phyloP scores from a whole-genome alignment of 2,329 filamentous ascomycete genomes.

The Neobulgaria alba region DNA sequence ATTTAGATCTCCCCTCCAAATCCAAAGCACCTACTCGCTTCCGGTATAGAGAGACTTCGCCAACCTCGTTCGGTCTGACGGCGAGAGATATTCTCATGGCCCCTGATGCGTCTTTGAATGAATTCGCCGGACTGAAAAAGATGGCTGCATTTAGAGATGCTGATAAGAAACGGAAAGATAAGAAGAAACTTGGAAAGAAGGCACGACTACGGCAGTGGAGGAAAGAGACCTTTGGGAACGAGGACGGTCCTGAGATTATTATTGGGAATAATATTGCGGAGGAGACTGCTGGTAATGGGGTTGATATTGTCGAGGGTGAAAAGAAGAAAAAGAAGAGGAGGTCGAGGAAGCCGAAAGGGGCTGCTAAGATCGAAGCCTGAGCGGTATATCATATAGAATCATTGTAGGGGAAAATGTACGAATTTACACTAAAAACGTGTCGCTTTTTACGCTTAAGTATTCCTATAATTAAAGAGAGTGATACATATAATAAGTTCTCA shows the following conservation, averaged over 20 bases:
- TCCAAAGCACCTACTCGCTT: constrained; percentile 52
- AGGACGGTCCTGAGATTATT: constrained; percentile 30
- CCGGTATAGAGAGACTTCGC: constrained; percentile 91
- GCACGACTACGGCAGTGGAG: constrained; percentile 82
- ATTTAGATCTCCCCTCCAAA: constrained; percentile 57
- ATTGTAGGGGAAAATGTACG: too few species aligned
- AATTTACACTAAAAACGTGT: too few species aligned
- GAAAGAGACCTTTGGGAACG: constrained; percentile 51
- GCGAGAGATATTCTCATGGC: constrained; percentile 83
- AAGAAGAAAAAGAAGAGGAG: constrained; percentile 45
- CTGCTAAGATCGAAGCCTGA: not conserved
- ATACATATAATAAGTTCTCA: too few species aligned
- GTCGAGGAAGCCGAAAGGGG: constrained; percentile 33
- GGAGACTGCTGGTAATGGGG: constrained; percentile 18
- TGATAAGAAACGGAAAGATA: constrained; percentile 83
- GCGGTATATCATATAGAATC: too few species aligned
- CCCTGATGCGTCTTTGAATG: constrained; percentile 78
- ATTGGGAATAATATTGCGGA: constrained; percentile 14
- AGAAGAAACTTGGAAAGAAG: constrained; percentile 88
- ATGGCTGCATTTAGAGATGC: constrained; percentile 80
- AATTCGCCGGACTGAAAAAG: constrained; percentile 91
- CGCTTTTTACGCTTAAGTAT: too few species aligned
- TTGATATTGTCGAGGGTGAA: constrained; percentile 30
- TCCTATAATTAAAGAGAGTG: too few species aligned
- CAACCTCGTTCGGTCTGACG: constrained; percentile 81